Base-by-base conservation (phyloP, 805 yeast species). In the Kregervanrija pseudodelftensis region DNA sequence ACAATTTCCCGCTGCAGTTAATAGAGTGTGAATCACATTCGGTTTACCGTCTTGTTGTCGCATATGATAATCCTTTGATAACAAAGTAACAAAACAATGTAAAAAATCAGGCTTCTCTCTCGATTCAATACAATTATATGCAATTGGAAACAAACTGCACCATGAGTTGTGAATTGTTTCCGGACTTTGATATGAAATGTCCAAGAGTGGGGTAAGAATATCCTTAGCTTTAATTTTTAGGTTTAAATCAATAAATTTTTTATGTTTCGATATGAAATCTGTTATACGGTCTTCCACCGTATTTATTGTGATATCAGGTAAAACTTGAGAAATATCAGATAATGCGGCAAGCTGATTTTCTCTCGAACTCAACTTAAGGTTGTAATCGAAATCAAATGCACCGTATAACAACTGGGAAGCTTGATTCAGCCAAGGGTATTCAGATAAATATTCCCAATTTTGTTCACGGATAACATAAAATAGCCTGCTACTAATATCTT, bases 401-500 rank as follows among this genome's bases (percentile, higher is more conserved):
- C 93, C 95, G 57, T 83, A 87, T 7, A 93, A 65, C 30, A 95
- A 65, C 58, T 90, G 96, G 14, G 87, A 69, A 0, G 96, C 98
- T 61, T 91, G 98, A 60, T 88, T 88, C 49, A 91, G 66, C 99
- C 99, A 93, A 36, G 89, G 85, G 55, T 85, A 85, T 52, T 93
- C 99, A 0, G 95, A 90, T 34, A 93, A 68, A 52, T 77, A 84
- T 59, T 93, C 99, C 99, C 99, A 93, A 57, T 88, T 91, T 61
- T 93, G 99, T 56, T 93, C 98, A 34, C 91, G 70, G n/a, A 95
- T 76, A 8, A 91, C 82, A 54, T 95, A 95, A 51, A 82, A 80
- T 33, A 93, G 68, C 46, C 99, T 73, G 60, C 86, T 88, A 53
- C 77, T 76, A 17, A 89, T 73, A 52, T 85, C 89, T 41, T 70